Evolutionary conservation across 2,329 filamentous ascomycete species (phyloP).

Genomic region (Ambrosiella cleistominuta): DNA sequence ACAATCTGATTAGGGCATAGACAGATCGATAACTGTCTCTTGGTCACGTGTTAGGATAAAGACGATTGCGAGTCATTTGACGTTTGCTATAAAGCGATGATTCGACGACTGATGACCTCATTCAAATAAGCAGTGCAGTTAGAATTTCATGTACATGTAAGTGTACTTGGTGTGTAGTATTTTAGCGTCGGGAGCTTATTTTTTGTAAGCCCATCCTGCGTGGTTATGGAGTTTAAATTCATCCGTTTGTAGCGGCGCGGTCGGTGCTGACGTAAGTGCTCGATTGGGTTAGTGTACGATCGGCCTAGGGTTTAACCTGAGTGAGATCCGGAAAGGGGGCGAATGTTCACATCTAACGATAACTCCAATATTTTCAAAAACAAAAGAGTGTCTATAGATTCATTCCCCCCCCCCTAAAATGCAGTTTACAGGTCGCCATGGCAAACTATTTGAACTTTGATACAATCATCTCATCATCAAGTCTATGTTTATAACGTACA

Average conservation of each 20-base stretch:
- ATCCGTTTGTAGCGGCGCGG: too few relatives aligned
- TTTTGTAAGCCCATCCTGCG: neutral
- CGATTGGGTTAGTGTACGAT: neutral
- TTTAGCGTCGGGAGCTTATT: neutral
- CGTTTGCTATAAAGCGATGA: neutral
- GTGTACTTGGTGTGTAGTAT: neutral
- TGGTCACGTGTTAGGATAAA: slow-evolving; percentile 1
- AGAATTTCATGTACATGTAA: neutral
- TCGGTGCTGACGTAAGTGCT: neutral
- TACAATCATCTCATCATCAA: too few relatives aligned
- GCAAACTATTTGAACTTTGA: too few relatives aligned
- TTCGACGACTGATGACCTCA: neutral
- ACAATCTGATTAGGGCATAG: neutral
- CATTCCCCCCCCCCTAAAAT: too few relatives aligned
- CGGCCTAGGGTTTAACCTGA: neutral
- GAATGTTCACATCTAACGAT: too few relatives aligned
- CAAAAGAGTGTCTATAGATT: too few relatives aligned
- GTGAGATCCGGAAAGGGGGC: too few relatives aligned
- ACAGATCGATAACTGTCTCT: neutral
- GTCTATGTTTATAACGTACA: too few relatives aligned
- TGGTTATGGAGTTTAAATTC: neutral
- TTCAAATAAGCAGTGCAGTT: neutral
- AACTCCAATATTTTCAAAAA: too few relatives aligned
- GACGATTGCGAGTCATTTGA: neutral
- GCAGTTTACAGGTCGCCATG: too few relatives aligned